Evolutionary conservation across 805 yeast genomes (phyloP), one percentile per base, ranked within the genome.

Genomic region (Vanderwaltozyma yarrowii): DNA sequence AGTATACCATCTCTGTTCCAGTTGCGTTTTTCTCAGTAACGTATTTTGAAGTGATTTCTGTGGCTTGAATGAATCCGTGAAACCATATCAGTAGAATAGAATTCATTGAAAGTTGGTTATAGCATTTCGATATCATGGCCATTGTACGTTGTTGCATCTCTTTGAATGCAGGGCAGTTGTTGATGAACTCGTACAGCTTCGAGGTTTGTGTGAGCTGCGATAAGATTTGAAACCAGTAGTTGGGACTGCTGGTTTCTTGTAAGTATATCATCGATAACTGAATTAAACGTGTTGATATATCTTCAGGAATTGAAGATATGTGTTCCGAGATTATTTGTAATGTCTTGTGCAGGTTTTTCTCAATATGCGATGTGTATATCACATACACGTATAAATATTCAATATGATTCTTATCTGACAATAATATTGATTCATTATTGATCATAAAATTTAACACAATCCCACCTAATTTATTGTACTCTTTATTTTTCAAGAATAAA

Each of bases 321-420:
- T 20, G 14, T 2, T 5, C 15, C 8, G 14, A 19, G n/a, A 10
- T 30, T 12, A 35, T 11, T 23, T 29, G n/a, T 6, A 29, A n/a
- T 29, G 33, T 15, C 16, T 43, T 50, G 5, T 40, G 35, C 18
- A 52, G 20, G 36, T 52, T 39, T 12, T 37, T 26, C 18, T 47
- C 49, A 20, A 47, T 32, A 38, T 53, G 58, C 7, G 58, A 47
- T 14, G 42, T 15, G 23, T 45, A 44, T 3, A 50, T 24, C 9
- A 46, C 36, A 20, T 42, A 50, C 11, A 24, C 27, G n/a, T 8
- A 12, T 24, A 24, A 24, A 24, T 24, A 24, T 24, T 24, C n/a
- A 24, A 24, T 24, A 11, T 24, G 5, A 4, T 8, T n/a, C n/a
- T n/a, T n/a, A n/a, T n/a, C n/a, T n/a, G n/a, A n/a, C n/a, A n/a